These are phyloP conservation scores for Neltuma alba DNA, from an alignment of 306 rosid species.

Conservation along the genomic window DNA sequence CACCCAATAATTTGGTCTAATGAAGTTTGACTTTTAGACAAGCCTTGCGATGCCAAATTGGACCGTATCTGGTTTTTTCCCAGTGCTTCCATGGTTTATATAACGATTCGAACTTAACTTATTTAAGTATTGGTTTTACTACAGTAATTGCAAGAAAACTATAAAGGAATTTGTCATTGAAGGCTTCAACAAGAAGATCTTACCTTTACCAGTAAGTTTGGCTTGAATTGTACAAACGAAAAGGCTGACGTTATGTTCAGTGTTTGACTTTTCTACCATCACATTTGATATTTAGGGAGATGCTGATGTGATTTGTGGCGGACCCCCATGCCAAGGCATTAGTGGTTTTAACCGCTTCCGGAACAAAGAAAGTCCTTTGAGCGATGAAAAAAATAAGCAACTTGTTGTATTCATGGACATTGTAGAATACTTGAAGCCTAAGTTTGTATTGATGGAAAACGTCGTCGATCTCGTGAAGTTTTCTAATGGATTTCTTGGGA, in stretches of 20 bases:
- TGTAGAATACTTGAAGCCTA: conserved; percentile 71
- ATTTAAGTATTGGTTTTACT: not conserved
- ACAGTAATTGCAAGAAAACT: conserved; percentile 61
- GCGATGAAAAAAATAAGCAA: conserved; percentile 82
- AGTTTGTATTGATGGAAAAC: conserved; percentile 78
- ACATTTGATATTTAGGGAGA: conserved; percentile 52
- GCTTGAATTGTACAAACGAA: not conserved
- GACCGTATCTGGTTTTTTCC: not conserved
- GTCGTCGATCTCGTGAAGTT: conserved; percentile 82
- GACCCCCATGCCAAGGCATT: conserved; percentile 96
- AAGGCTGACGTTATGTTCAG: not conserved
- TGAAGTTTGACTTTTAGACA: not conserved
- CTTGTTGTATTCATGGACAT: conserved; percentile 78
- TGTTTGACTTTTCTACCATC: not conserved
- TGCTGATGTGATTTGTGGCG: conserved; percentile 84
- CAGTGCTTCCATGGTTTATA: not conserved
- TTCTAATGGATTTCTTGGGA: conserved; percentile 79
- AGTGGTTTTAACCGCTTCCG: conserved; percentile 86
- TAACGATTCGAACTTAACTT: not conserved
- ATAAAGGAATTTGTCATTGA: conserved; percentile 53
- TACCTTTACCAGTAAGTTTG: conserved; percentile 74
- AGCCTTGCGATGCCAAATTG: not conserved
- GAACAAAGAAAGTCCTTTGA: conserved; percentile 64
- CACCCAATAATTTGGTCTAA: not conserved
- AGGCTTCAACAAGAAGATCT: conserved; percentile 48